Evolutionary conservation across 2,329 filamentous ascomycete species (phyloP), one percentile per base, ranked within the genome.

Genomic region (Trichoderma harzianum): DNA sequence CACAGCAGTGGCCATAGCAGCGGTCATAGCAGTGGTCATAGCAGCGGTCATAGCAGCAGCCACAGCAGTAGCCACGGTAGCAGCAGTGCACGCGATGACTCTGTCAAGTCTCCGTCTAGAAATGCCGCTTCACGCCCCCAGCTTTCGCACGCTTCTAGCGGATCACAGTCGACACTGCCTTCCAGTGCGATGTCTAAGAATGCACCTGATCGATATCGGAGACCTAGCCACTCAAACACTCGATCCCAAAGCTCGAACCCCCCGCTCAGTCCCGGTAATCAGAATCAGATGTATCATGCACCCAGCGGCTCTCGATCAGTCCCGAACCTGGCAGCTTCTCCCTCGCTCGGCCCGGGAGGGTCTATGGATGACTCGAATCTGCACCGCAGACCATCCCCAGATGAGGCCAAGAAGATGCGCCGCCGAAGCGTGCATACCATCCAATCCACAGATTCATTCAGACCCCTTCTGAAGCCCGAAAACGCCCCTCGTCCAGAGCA

Each of bases 351-450:
- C 36, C 77, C 81, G 14, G 91, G 89, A 3, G 77, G 80, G 8
- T 82, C 86, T 76, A 87, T 87, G 62, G 93, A 97, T 80, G 93
- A 96, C 76, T 89, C 90, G 78, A 88, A 90, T 70, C 78, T 93
- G 72, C 84, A 86, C 76, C 89, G 85, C 71, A 84, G 86, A 70
- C 80, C 85, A 30, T 79, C 83, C n/a, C 81, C 88, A 21, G 93
- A 95, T 32, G 87, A 92, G 43, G 88, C 90, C 11, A 94, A 92
- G 81, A 88, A 93, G 78, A 92, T 94, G 81, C 88, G 94, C 76
- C 90, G 94, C 78, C 90, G 94, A 75, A 98, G 94, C 82, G 88
- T 97, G 83, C 93, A 93, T 75, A 91, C 89, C 21, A 81, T 87
- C 73, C 86, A 89, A 28, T 74, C 74, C 24, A 67, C 74, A 30